A percentile compares a stretch with the other conserved stretches of the same genome.
phyloP scores from a whole-genome alignment of 306 rosid genomes.

The Castanospermum australe region DNA sequence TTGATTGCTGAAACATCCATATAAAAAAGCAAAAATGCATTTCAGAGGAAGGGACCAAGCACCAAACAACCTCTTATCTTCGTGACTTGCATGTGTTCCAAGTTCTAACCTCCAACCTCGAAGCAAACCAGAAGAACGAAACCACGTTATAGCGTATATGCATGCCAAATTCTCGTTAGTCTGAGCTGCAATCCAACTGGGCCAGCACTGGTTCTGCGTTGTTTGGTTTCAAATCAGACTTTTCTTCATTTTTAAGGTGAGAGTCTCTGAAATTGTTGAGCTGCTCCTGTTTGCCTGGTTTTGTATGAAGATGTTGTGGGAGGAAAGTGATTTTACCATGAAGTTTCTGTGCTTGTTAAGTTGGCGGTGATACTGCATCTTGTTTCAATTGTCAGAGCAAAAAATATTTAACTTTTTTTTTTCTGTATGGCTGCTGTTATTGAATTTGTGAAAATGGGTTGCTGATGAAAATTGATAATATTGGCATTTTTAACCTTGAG shows the following conservation, averaged over 20 bases:
- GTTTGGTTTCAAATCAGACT: slow-evolving; percentile 22
- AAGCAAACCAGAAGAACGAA: not conserved
- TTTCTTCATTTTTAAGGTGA: slow-evolving; percentile 22
- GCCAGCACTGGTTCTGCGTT: slow-evolving; percentile 5
- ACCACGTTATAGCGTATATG: not conserved
- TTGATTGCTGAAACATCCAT: slow-evolving; percentile 21
- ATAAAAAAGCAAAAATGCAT: not conserved
- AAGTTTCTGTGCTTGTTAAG: not conserved
- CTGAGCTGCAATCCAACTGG: slow-evolving; percentile 19
- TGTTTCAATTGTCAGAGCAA: slow-evolving; percentile 3
- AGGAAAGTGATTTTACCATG: not conserved
- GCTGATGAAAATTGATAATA: not conserved
- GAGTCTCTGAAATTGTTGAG: slow-evolving; percentile 5
- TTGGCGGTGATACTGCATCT: slow-evolving; percentile 12
- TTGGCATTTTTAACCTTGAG: not conserved
- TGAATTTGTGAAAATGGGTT: slow-evolving; percentile 12
- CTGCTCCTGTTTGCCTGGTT: slow-evolving; percentile 4
- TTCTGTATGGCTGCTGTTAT: not conserved
- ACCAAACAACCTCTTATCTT: slow-evolving; percentile 17
- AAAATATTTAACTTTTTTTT: not conserved
- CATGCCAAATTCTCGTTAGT: slow-evolving; percentile 4
- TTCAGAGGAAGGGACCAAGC: not conserved
- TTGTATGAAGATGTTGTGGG: not conserved
- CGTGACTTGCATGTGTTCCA: slow-evolving; percentile 7
- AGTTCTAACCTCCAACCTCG: slow-evolving; percentile 10